Evolutionary conservation across 2,329 filamentous ascomycete species (phyloP).

Genomic region (Xenoacremonium recifei): DNA sequence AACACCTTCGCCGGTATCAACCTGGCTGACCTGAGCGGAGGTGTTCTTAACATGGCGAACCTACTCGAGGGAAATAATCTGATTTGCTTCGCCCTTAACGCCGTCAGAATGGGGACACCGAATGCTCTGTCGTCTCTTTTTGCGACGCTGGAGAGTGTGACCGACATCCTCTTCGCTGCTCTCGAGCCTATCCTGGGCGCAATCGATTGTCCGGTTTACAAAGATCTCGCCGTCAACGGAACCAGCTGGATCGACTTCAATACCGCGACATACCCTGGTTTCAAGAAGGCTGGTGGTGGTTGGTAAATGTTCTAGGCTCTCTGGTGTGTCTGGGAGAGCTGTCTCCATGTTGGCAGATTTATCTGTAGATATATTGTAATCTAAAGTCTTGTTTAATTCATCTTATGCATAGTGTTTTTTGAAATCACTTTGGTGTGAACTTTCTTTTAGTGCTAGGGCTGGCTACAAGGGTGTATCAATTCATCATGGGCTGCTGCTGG

Average conservation of each 20-base stretch:
- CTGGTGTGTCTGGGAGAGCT: too few relatives aligned
- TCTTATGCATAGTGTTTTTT: too few relatives aligned
- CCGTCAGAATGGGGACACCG: conserved; percentile 38
- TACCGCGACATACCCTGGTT: conserved; percentile 16
- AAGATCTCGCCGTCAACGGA: conserved; percentile 17
- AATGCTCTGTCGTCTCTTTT: conserved; percentile 40
- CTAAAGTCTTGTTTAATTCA: too few relatives aligned
- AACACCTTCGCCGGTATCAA: conserved; percentile 51
- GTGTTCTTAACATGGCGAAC: conserved; percentile 40
- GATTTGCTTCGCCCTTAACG: conserved; percentile 38
- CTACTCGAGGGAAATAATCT: conserved; percentile 48
- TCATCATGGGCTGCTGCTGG: too few relatives aligned
- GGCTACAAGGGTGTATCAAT: too few relatives aligned
- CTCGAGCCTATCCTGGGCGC: conserved; percentile 18
- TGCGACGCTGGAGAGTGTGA: conserved; percentile 22
- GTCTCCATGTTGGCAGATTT: too few relatives aligned
- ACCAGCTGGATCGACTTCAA: conserved; percentile 20
- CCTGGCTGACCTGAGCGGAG: conserved; percentile 40
- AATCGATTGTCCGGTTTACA: conserved; percentile 14
- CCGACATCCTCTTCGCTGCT: conserved; percentile 14
- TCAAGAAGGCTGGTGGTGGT: conserved; percentile 19
- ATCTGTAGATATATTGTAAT: too few relatives aligned
- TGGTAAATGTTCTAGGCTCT: conserved; percentile 47
- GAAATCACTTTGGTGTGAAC: too few relatives aligned
- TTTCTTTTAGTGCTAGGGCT: too few relatives aligned